Evolutionary conservation across 2,329 filamentous ascomycete species (phyloP), one percentile per base, ranked within the genome.

Genomic region (Pseudofabraea citricarpa): DNA sequence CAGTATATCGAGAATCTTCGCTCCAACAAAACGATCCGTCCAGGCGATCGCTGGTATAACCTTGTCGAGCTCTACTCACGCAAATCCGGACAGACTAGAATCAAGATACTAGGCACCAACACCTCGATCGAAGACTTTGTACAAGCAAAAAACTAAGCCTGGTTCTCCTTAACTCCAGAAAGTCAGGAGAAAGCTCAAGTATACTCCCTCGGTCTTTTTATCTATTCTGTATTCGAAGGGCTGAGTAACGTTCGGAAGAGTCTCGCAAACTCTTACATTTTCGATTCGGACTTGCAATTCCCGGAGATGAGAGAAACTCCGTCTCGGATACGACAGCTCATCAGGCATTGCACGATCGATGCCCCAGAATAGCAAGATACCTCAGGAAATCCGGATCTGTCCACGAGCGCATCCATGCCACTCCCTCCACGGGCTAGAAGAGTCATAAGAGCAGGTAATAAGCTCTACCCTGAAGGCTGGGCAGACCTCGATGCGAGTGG

Each of bases 1-100:
- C 76, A 81, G 51, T 79, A 78, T 50, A 56, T 79, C 16, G 13
- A 35, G 9, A 35, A 9, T 35, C 32, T 8, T 15, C 24, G 13
- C 24, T 27, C 24, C 24, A n/a, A n/a, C n/a, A n/a, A n/a, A n/a
- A n/a, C n/a, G n/a, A n/a, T n/a, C n/a, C n/a, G n/a, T n/a, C n/a
- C n/a, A n/a, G n/a, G n/a, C n/a, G n/a, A n/a, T n/a, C n/a, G n/a
- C n/a, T n/a, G n/a, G n/a, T n/a, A n/a, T n/a, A n/a, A 8, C 24
- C 24, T 8, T 13, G 8, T 27, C 8, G 24, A 27, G 24, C 8
- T 8, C 8, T 27, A 8, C 13, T 13, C 24, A 8, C 24, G 24
- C 8, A 13, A 27, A 8, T 27, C 24, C 8, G 8, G 13, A 8
- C 24, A 13, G 24, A 27, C 24, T 8, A 27, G 24, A 27, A 13